Evolutionary conservation across 352 stramenopile genomes (phyloP).

Genomic region (Nothophytophthora sp.): DNA sequence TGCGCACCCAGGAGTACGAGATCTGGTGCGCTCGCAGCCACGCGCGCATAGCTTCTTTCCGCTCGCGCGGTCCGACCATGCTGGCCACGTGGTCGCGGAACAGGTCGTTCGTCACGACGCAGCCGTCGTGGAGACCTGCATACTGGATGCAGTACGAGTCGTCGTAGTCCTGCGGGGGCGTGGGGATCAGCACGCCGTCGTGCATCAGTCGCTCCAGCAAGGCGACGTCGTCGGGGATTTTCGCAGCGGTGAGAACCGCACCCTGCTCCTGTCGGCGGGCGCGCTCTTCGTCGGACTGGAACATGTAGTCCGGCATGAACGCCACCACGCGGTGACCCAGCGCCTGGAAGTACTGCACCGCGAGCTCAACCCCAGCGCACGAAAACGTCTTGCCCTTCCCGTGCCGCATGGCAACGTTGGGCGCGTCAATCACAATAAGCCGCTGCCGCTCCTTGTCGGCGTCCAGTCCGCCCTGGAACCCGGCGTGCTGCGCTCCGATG

Average conservation of each 20-base stretch:
- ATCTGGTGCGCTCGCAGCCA: conserved; percentile 80
- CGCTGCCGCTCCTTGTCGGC: conserved; percentile 25
- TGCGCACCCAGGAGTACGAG: conserved; percentile 86
- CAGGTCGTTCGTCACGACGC: conserved; percentile 88
- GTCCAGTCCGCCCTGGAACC: conserved; percentile 20
- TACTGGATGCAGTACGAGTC: conserved; percentile 93
- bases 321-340: conserved; percentile 77
- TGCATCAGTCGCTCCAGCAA: conserved; percentile 73
- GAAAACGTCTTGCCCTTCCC: conserved; percentile 78
- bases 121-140: conserved; percentile 67
- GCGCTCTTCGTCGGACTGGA: conserved; percentile 56
- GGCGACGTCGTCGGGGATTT: conserved; percentile 72
- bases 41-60: conserved; percentile 59
- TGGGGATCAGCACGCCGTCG: conserved; percentile 75
- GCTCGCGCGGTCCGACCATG: conserved; percentile 53
- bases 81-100: conserved; percentile 86
- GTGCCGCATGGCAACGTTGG: conserved; percentile 86
- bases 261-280: conserved; percentile 23
- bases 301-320: conserved; percentile 85
- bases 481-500: conserved; percentile 34
- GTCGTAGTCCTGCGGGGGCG: conserved; percentile 87
- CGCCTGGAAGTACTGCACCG: conserved; percentile 67
- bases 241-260: conserved; percentile 31
- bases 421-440: conserved; percentile 68
- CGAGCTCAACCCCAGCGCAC: conserved; percentile 69